Percentiles rank a stretch among this genome's conserved stretches.
Evolutionary conservation across 78 protist species (phyloP).

Genomic region (Isochrysis galbana): DNA sequence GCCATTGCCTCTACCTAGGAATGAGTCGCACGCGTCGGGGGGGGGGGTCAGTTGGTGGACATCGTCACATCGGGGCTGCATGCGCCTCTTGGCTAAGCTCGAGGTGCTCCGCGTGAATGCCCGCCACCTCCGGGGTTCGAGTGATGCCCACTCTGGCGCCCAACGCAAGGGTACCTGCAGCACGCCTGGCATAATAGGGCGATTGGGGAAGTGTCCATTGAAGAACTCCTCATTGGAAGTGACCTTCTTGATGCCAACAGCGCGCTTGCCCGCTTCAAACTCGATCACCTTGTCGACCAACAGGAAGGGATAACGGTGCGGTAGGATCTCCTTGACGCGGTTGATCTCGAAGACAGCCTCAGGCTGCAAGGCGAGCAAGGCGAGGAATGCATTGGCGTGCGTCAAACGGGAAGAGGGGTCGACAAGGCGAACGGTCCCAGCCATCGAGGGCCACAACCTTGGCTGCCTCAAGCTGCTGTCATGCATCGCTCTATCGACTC

Average conservation of each 20-base stretch:
- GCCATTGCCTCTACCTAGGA: conserved; percentile 3
- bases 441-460: too few species aligned
- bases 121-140: conserved; percentile 19
- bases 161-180: conserved; percentile 45
- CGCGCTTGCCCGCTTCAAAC: conserved; percentile 30
- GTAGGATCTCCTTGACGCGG: conserved; percentile 15
- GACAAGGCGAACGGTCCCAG: too few species aligned
- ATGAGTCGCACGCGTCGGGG: too few species aligned
- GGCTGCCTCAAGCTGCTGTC: too few species aligned
- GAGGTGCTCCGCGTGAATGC: not conserved
- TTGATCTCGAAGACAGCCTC: not conserved
- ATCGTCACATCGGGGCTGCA: too few species aligned
- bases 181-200: conserved; percentile 56
- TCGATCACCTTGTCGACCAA: conserved; percentile 54
- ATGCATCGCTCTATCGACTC: too few species aligned
- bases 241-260: conserved; percentile 43
- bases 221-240: conserved; percentile 44
- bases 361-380: not conserved
- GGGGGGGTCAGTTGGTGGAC: too few species aligned
- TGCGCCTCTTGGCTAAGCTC: not conserved
- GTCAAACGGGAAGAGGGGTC: too few species aligned
- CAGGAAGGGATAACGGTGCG: conserved; percentile 52
- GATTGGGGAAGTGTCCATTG: conserved; percentile 45
- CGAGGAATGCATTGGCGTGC: too few species aligned
- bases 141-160: too few species aligned